Base-by-base conservation (phyloP, 345 rosid species). In the Salix brachista region DNA sequence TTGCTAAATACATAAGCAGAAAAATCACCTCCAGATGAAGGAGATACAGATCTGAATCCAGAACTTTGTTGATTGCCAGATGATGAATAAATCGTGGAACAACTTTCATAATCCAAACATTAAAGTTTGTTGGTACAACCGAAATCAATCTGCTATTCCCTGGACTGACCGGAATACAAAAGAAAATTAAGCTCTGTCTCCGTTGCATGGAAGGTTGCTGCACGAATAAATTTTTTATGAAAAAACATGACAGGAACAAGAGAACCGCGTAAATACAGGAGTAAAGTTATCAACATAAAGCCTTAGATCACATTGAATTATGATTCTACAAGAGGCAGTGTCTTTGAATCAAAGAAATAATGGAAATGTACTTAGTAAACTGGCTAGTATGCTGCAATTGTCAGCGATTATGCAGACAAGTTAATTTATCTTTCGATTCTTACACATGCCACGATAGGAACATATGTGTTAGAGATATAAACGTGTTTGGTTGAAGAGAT, bases 121-220 rank as follows among this genome's bases (percentile, higher is more conserved):
- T 91, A 48, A 90, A 91, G 30, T 94, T 87, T 80, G 94, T 89
- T 0, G 97, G 97, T 77, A 89, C 90, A 39, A 83, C 78, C 95
- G 97, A 94, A 74, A 94, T 90, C 77, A 92, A 79, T 86, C 97
- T 91, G 75, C 98, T 94, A 66, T 85, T 78, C 78, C 98, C 98
- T 0, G 98, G 97, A 69, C 95, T 92, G 44, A 94, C 96, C 1
- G 97, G 98, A 74, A 92, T 71, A 74, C 97, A 92, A n/a, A 94
- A 83, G 78, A 94, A 94, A 80, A 94, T 87, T 83, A 92, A 79
- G 77, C 90, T 85, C 75, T 73, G 4, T 76, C 80, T 90, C 56
- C 74, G 82, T 62, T 83, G 79, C 16, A 78, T 11, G 5, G 78
- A 23, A 17, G 73, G 37, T 32, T 72, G 69, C 91, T 85, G 84